Evolutionary conservation across 2,329 filamentous ascomycete species (phyloP).

Genomic region (Teratosphaeria nubilosa): DNA sequence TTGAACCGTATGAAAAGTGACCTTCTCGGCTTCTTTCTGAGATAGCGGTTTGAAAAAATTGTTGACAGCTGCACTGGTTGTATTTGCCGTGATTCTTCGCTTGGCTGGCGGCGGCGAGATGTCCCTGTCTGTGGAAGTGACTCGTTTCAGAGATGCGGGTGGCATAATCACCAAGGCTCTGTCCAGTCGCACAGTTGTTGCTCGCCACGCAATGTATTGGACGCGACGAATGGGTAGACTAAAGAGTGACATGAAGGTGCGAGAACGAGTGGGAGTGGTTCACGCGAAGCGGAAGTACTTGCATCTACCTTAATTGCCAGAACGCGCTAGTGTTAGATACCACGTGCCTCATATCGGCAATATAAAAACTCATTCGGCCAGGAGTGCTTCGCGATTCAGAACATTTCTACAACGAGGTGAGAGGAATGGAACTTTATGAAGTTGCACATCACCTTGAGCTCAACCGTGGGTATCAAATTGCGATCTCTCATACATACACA

Average conservation of each 20-base stretch:
- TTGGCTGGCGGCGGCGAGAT: constrained; percentile 50
- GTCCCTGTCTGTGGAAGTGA: constrained; percentile 29
- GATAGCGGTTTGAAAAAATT: constrained; percentile 84
- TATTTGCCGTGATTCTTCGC: constrained; percentile 44
- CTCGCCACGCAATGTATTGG: neutral
- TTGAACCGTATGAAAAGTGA: constrained; percentile 57
- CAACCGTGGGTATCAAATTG: too few species aligned
- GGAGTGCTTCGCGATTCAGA: too few species aligned
- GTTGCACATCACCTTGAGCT: too few species aligned
- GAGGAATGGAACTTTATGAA: too few species aligned
- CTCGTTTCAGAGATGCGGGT: constrained; percentile 24
- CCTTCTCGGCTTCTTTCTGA: constrained; percentile 69
- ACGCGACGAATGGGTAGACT: neutral
- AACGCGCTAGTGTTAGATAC: neutral
- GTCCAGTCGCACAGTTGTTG: neutral
- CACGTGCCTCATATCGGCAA: neutral
- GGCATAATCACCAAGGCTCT: constrained; percentile 5
- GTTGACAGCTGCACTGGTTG: constrained; percentile 56
- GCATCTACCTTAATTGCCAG: neutral
- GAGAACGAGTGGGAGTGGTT: neutral
- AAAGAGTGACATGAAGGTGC: neutral
- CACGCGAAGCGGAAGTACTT: neutral
- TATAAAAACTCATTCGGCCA: too few species aligned
- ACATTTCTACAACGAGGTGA: too few species aligned
- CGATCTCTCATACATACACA: neutral